Conservation (phyloP, 2,329 filamentous ascomycete species). For the Pezicula radicicola region DNA sequence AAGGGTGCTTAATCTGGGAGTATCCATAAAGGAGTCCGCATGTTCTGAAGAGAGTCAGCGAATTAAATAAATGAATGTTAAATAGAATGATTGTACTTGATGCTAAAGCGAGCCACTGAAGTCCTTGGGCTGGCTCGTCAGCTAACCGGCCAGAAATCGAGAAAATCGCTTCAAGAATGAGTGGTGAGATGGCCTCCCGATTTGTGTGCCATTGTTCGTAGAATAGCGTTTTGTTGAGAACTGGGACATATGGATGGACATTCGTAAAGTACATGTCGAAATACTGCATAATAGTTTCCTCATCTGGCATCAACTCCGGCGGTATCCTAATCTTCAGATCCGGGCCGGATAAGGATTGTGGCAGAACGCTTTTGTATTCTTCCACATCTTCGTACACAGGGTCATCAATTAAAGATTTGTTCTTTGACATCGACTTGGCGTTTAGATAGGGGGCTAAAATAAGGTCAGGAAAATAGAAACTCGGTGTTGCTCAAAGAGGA, state of each 20-base stretch:
- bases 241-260: slow-evolving; percentile 89
- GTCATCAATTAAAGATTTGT: slow-evolving; percentile 49
- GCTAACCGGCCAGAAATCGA: slow-evolving; percentile 82
- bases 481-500: slow-evolving; percentile 2
- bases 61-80: slow-evolving; percentile 6
- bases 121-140: slow-evolving; percentile 78
- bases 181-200: slow-evolving; percentile 79
- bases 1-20: slow-evolving; percentile 84
- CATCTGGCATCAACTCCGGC: slow-evolving; percentile 86
- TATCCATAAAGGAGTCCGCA: slow-evolving; percentile 89
- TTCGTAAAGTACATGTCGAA: slow-evolving; percentile 89
- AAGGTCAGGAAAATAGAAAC: slow-evolving; percentile 13
- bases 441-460: slow-evolving; percentile 77
- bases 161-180: slow-evolving; percentile 87
- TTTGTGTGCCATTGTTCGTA: slow-evolving; percentile 89
- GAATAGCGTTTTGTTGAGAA: slow-evolving; percentile 77
- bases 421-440: slow-evolving; percentile 42
- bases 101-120: slow-evolving; percentile 90
- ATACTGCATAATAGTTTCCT: slow-evolving; percentile 77
- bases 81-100: slow-evolving; percentile 56
- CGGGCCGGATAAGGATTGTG: slow-evolving; percentile 63
- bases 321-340: slow-evolving; percentile 84
- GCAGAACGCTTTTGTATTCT: slow-evolving; percentile 69
- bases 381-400: slow-evolving; percentile 69
- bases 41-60: slow-evolving; percentile 59